Percentiles rank a stretch among this genome's conserved stretches.
Evolutionary conservation across 108 stramenopile species (phyloP).

Genomic region (Stephanodiscus triporus): DNA sequence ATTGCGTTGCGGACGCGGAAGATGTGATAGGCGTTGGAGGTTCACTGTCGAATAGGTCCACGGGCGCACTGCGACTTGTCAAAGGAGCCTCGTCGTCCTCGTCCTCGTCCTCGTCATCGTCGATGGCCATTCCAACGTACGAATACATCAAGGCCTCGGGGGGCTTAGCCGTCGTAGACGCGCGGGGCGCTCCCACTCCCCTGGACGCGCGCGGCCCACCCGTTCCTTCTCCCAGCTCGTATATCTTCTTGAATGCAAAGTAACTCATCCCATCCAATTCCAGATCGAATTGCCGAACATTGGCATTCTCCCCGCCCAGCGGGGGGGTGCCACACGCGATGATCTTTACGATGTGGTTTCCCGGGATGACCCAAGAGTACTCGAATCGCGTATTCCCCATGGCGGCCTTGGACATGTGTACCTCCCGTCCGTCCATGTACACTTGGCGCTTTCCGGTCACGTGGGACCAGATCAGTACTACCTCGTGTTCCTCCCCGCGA

Average conservation of each 20-base stretch:
- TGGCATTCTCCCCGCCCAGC: background rate
- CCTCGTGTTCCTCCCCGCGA: constrained; percentile 61
- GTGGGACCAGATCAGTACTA: constrained; percentile 51
- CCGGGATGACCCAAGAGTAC: constrained; percentile 55
- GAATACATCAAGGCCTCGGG: constrained; percentile 9
- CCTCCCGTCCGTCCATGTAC: constrained; percentile 51
- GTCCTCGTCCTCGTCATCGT: constrained; percentile 4
- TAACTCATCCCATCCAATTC: constrained; percentile 77
- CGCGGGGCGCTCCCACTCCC: background rate
- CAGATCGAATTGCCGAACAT: constrained; percentile 71
- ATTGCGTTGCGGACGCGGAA: background rate
- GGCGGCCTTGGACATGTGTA: constrained; percentile 63
- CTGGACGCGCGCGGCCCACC: background rate
- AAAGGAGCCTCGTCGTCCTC: background rate
- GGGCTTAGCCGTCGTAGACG: background rate
- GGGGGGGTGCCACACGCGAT: constrained; percentile 65
- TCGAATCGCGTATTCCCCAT: constrained; percentile 65
- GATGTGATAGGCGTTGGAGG: background rate
- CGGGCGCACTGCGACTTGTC: background rate
- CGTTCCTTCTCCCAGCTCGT: constrained; percentile 60
- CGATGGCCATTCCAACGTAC: background rate
- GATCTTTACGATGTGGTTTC: constrained; percentile 62
- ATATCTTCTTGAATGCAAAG: constrained; percentile 79
- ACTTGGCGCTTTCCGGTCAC: constrained; percentile 51
- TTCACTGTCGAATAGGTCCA: constrained; percentile 11